Conservation (phyloP, 2,329 filamentous ascomycete species). For the Fusarium oligoseptatum region DNA sequence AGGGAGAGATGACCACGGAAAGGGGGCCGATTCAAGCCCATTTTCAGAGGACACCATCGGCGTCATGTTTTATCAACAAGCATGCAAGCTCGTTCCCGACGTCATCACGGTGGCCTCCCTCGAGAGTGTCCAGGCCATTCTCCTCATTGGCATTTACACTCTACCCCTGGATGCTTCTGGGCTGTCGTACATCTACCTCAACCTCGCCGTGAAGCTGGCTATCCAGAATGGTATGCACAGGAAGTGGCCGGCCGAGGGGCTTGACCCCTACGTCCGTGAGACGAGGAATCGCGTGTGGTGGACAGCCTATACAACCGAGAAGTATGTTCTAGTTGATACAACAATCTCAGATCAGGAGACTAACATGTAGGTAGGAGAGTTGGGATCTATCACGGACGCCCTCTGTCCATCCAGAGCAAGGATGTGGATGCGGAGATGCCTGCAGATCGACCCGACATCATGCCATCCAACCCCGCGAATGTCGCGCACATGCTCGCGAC, state of each 20-base stretch:
- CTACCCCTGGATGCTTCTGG: constrained; percentile 69
- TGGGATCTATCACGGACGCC: constrained; percentile 68
- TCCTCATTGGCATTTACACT: constrained; percentile 68
- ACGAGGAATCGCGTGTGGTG: constrained; percentile 69
- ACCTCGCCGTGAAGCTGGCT: constrained; percentile 67
- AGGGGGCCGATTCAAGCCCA: constrained; percentile 39
- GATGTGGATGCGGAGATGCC: constrained; percentile 69
- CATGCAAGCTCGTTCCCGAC: constrained; percentile 66
- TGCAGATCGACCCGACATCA: constrained; percentile 59
- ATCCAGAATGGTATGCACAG: constrained; percentile 73
- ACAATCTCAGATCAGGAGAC: constrained; percentile 6
- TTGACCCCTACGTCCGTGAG: constrained; percentile 63
- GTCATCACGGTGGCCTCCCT: constrained; percentile 69
- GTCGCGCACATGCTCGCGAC: constrained; percentile 62
- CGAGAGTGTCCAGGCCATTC: constrained; percentile 69
- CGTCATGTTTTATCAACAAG: constrained; percentile 68
- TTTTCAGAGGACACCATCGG: constrained; percentile 67
- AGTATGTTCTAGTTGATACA: constrained; percentile 51
- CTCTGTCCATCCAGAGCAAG: constrained; percentile 64
- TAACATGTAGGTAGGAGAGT: constrained; percentile 58
- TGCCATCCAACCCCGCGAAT: constrained; percentile 57
- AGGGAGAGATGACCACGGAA: constrained; percentile 36
- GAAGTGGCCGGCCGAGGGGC: constrained; percentile 60
- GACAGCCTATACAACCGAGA: constrained; percentile 69
- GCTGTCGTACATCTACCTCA: constrained; percentile 69